Percentiles rank a stretch among this genome's conserved stretches.
These are phyloP conservation scores for Mycena floridula DNA, from an alignment of 768 basidiomycete species.

Conservation along the genomic window DNA sequence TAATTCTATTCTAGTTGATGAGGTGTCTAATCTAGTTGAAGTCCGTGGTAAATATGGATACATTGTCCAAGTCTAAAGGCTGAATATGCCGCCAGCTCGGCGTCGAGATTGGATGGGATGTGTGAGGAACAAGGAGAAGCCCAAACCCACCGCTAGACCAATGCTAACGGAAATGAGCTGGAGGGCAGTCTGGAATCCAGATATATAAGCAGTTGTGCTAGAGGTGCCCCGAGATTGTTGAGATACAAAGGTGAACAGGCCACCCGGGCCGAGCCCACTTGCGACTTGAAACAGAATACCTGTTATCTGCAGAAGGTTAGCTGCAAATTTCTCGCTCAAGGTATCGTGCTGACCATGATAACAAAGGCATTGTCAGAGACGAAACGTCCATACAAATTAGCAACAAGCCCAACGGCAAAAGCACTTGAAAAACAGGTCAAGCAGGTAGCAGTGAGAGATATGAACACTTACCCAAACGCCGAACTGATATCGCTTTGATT, in stretches of 20 bases:
- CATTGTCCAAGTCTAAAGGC: conserved; percentile 28
- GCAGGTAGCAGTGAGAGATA: conserved; percentile 1
- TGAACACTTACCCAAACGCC: conserved; percentile 60
- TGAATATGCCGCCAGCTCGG: conserved; percentile 57
- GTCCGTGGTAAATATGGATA: not conserved
- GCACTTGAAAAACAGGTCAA: conserved; percentile 34
- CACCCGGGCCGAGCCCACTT: conserved; percentile 74
- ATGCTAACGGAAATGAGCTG: conserved; percentile 75
- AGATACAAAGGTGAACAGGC: conserved; percentile 66
- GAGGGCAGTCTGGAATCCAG: conserved; percentile 70
- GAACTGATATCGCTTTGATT: conserved; percentile 74
- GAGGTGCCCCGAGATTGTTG: conserved; percentile 46
- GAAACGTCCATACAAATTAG: conserved; percentile 73
- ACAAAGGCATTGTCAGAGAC: conserved; percentile 74
- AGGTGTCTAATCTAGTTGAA: not conserved
- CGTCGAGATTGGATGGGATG: conserved; percentile 56
- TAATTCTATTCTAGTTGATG: not conserved
- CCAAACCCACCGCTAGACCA: conserved; percentile 75
- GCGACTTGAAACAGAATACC: conserved; percentile 85
- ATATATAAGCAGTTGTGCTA: conserved; percentile 42
- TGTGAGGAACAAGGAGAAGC: conserved; percentile 60
- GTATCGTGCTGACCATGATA: conserved; percentile 53
- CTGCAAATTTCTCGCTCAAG: not conserved
- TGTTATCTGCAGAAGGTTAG: conserved; percentile 41
- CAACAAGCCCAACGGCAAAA: conserved; percentile 74